A percentile compares a stretch with the other conserved stretches of the same genome.
These are phyloP conservation scores for Elongisporangium undulatum DNA, from an alignment of 352 stramenopile species.

Conservation along the genomic window DNA sequence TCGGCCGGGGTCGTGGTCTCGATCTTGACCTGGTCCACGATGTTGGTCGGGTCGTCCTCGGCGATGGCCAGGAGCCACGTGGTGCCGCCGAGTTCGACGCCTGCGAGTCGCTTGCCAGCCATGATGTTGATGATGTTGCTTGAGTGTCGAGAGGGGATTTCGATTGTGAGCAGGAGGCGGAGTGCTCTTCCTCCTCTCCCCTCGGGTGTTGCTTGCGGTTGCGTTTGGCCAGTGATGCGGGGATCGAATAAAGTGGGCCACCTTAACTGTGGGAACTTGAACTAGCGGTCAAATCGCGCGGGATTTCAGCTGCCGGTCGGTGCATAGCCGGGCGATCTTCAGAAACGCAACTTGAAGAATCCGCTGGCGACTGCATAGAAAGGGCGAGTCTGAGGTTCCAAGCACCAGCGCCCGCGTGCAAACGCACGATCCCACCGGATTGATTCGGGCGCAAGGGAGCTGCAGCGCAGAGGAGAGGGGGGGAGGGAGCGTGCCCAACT, in stretches of 20 bases:
- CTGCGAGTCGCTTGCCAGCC: conserved; percentile 25
- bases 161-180: background rate
- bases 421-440: background rate
- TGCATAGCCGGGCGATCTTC: background rate
- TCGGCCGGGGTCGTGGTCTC: conserved; percentile 83
- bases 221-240: background rate
- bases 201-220: too few species aligned
- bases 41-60: conserved; percentile 83
- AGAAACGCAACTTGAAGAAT: background rate
- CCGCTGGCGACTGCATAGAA: background rate
- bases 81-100: conserved; percentile 94
- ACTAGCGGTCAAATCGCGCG: background rate
- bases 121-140: background rate
- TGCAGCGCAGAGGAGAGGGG: background rate
- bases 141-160: background rate
- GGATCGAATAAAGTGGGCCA: background rate
- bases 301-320: background rate
- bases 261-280: background rate
- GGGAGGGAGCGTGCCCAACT: background rate
- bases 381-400: background rate
- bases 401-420: background rate
- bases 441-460: background rate
- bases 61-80: conserved; percentile 93
- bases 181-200: too few species aligned
- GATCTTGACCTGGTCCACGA: conserved; percentile 78